Percentiles rank a stretch among this genome's conserved stretches.
These are phyloP conservation scores for Discostella pseudostelligera DNA, from an alignment of 108 stramenopile species.

Conservation along the genomic window DNA sequence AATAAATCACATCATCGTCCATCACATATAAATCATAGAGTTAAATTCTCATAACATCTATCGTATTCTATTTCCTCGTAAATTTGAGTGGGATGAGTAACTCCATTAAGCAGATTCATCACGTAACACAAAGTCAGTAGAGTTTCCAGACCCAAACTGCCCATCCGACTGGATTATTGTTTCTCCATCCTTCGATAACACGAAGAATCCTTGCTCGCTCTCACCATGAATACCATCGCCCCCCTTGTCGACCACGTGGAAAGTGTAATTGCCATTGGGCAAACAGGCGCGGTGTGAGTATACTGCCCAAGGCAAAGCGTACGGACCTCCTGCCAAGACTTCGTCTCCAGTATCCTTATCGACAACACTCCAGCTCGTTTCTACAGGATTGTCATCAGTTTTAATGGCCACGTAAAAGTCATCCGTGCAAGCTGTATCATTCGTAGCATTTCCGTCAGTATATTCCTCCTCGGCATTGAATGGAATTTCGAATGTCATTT, in stretches of 20 bases:
- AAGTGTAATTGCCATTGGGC: slow-evolving; percentile 37
- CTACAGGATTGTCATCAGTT: slow-evolving; percentile 35
- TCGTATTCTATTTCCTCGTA: too few relatives aligned
- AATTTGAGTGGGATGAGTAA: too few relatives aligned
- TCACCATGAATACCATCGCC: slow-evolving; percentile 38
- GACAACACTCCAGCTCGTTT: slow-evolving; percentile 40
- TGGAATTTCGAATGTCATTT: slow-evolving; percentile 40
- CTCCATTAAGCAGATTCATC: slow-evolving; percentile 11
- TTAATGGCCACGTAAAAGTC: slow-evolving; percentile 35
- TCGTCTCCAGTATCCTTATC: slow-evolving; percentile 26
- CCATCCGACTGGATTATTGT: slow-evolving; percentile 32
- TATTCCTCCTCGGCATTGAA: slow-evolving; percentile 19
- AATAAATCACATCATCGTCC: too few relatives aligned
- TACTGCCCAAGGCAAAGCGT: slow-evolving; percentile 24
- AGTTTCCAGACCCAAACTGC: slow-evolving; percentile 13
- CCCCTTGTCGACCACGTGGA: slow-evolving; percentile 27
- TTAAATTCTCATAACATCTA: too few relatives aligned
- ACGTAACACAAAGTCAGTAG: slow-evolving; percentile 17
- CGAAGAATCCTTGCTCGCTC: slow-evolving; percentile 33
- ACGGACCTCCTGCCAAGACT: slow-evolving; percentile 39
- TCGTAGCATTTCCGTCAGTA: not conserved
- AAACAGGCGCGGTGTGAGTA: slow-evolving; percentile 40
- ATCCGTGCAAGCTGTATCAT: slow-evolving; percentile 32
- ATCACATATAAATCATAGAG: too few relatives aligned
- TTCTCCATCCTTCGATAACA: slow-evolving; percentile 37